A percentile compares a stretch with the other conserved stretches of the same genome.
Evolutionary conservation across 2,329 filamentous ascomycete genomes (phyloP).

Genomic region (Hymenotorrendiella dingleyae): DNA sequence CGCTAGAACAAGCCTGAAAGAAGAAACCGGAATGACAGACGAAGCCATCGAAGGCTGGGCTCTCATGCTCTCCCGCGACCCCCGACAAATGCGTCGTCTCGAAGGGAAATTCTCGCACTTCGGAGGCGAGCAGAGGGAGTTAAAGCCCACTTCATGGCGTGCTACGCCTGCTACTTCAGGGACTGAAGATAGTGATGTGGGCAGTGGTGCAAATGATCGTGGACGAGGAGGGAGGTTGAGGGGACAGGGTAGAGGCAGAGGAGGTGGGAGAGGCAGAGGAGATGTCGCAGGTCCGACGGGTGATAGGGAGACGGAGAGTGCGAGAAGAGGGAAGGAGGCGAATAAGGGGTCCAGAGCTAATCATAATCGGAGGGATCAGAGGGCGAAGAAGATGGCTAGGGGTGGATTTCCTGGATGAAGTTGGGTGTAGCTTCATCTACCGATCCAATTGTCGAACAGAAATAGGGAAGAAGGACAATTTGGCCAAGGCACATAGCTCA

Average conservation of each 20-base stretch:
- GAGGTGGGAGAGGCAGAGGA: slow-evolving; percentile 48
- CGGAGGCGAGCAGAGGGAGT: slow-evolving; percentile 56
- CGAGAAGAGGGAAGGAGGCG: slow-evolving; percentile 72
- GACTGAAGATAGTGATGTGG: slow-evolving; percentile 49
- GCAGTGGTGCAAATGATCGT: slow-evolving; percentile 26
- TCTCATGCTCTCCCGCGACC: slow-evolving; percentile 73
- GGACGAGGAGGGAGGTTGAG: slow-evolving; percentile 41
- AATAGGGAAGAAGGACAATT: too few species aligned
- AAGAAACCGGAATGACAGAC: slow-evolving; percentile 82
- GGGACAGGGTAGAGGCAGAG: slow-evolving; percentile 40
- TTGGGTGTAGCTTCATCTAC: too few species aligned
- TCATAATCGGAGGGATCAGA: slow-evolving; percentile 72
- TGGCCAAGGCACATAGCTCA: too few species aligned
- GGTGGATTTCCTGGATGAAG: slow-evolving; percentile 37
- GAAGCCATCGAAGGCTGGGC: slow-evolving; percentile 94
- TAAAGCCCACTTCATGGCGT: slow-evolving; percentile 62
- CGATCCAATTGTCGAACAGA: too few species aligned
- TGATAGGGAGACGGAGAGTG: slow-evolving; percentile 65
- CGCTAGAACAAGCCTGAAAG: slow-evolving; percentile 57
- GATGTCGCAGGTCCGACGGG: slow-evolving; percentile 59
- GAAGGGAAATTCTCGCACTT: slow-evolving; percentile 66
- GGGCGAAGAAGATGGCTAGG: slow-evolving; percentile 60
- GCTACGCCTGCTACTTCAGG: slow-evolving; percentile 47
- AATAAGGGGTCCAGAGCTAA: slow-evolving; percentile 79
- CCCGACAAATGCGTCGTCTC: slow-evolving; percentile 60